Percentiles rank a stretch among this genome's conserved stretches.
Evolutionary conservation across 495 filamentous ascomycete species (phyloP).

Genomic region (Tuber melanosporum): DNA sequence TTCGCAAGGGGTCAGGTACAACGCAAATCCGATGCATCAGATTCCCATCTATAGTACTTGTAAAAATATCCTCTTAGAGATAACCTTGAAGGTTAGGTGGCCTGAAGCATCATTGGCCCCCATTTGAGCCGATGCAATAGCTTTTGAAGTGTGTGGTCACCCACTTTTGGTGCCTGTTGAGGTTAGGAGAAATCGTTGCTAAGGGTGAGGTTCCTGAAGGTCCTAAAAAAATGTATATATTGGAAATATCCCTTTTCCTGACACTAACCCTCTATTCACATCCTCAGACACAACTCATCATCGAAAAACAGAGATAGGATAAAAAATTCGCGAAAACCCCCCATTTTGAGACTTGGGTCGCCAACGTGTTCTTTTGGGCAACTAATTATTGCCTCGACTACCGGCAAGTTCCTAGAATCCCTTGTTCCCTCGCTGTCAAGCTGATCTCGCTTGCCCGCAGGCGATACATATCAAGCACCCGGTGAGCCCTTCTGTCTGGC

Average conservation of each 20-base stretch:
- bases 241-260: neutral
- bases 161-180: neutral
- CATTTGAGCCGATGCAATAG: neutral
- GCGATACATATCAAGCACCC: neutral
- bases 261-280: neutral
- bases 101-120: neutral
- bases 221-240: neutral
- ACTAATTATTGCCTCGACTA: neutral
- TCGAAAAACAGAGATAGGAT: neutral
- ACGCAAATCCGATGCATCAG: neutral
- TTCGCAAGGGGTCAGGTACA: neutral
- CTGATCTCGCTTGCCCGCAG: conserved; percentile 3
- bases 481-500: neutral
- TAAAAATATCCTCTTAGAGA: neutral
- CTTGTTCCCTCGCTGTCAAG: neutral
- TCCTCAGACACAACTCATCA: neutral
- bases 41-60: neutral
- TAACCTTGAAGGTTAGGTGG: neutral
- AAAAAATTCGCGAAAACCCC: neutral
- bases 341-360: neutral
- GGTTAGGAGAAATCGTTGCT: neutral
- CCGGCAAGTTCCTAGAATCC: conserved; percentile 2
- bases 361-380: neutral
- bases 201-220: neutral
- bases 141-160: neutral